Evolutionary conservation across 805 yeast genomes (phyloP).

Genomic region (Wickerhamiella sorbophila): DNA sequence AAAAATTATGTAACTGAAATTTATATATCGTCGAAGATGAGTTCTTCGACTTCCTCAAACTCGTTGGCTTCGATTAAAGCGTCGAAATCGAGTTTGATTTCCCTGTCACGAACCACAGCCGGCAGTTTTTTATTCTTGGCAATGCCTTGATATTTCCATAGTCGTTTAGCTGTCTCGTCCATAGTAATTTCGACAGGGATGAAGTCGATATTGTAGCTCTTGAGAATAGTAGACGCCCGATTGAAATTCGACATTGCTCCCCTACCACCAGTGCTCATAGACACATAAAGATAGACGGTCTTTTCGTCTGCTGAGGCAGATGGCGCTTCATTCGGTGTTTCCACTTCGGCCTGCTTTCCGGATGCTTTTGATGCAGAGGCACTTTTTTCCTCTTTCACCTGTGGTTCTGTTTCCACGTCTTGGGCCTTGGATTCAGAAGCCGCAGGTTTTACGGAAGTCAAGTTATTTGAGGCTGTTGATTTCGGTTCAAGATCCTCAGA

Average conservation of each 20-base stretch:
- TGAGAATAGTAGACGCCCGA: slow-evolving; percentile 52
- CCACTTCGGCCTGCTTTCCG: not conserved
- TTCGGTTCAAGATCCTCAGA: not conserved
- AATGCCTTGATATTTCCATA: slow-evolving; percentile 58
- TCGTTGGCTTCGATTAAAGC: slow-evolving; percentile 78
- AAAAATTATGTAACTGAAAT: not conserved
- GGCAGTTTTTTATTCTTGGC: slow-evolving; percentile 53
- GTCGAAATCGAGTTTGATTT: slow-evolving; percentile 73
- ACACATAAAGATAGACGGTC: slow-evolving; percentile 53
- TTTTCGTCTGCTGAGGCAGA: not conserved
- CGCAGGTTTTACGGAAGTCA: not conserved
- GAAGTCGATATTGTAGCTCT: slow-evolving; percentile 55
- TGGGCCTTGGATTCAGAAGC: not conserved
- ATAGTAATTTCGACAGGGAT: slow-evolving; percentile 67
- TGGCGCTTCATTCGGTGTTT: not conserved
- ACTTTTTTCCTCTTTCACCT: no score
- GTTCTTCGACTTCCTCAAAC: slow-evolving; percentile 20
- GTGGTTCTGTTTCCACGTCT: no score
- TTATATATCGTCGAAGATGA: slow-evolving; percentile 17
- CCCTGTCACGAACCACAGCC: slow-evolving; percentile 66
- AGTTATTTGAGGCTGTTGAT: no score
- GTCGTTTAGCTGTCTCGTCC: slow-evolving; percentile 63
- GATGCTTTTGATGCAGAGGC: no score
- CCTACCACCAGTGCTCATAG: slow-evolving; percentile 72
- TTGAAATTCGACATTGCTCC: slow-evolving; percentile 60